These are phyloP conservation scores for Hymenoscyphus fructigenus DNA, from an alignment of 2,329 filamentous ascomycete genomes.

Conservation along the genomic window DNA sequence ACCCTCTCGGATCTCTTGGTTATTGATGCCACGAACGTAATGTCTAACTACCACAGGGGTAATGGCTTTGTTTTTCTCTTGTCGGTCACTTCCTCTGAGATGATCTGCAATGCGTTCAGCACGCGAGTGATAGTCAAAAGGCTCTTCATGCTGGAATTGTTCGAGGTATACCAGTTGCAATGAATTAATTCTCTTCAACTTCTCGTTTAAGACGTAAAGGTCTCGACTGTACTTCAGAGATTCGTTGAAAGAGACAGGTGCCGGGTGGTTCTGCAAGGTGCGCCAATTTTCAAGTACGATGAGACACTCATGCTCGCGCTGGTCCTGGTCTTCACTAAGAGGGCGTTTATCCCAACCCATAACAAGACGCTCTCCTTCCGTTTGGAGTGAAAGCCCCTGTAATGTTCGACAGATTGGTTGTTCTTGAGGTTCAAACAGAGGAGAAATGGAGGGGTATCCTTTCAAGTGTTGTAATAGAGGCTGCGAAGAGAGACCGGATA, in stretches of 20 bases:
- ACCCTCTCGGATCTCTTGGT: slow-evolving; percentile 45
- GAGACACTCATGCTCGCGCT: slow-evolving; percentile 40
- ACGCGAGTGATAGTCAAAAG: slow-evolving; percentile 50
- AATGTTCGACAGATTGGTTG: slow-evolving; percentile 45
- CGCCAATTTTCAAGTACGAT: slow-evolving; percentile 47
- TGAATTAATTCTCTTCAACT: slow-evolving; percentile 51
- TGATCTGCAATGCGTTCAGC: slow-evolving; percentile 42
- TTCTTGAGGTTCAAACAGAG: slow-evolving; percentile 34
- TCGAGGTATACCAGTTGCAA: slow-evolving; percentile 54
- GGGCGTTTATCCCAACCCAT: slow-evolving; percentile 45
- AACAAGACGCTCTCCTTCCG: slow-evolving; percentile 56
- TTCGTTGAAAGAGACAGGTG: slow-evolving; percentile 39
- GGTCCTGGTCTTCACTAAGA: slow-evolving; percentile 39
- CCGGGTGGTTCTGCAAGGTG: slow-evolving; percentile 37
- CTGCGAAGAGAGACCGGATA: slow-evolving; percentile 52
- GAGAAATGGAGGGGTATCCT: slow-evolving; percentile 47
- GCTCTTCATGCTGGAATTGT: slow-evolving; percentile 54
- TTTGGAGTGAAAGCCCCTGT: slow-evolving; percentile 51
- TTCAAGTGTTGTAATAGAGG: slow-evolving; percentile 47
- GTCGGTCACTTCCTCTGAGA: slow-evolving; percentile 32
- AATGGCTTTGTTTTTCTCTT: slow-evolving; percentile 23
- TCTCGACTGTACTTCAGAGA: slow-evolving; percentile 53
- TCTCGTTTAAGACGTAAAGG: slow-evolving; percentile 48
- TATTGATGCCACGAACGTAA: slow-evolving; percentile 55
- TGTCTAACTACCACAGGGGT: slow-evolving; percentile 39